Evolutionary conservation across 768 basidiomycete species (phyloP).

Genomic region (Auricularia sp.): DNA sequence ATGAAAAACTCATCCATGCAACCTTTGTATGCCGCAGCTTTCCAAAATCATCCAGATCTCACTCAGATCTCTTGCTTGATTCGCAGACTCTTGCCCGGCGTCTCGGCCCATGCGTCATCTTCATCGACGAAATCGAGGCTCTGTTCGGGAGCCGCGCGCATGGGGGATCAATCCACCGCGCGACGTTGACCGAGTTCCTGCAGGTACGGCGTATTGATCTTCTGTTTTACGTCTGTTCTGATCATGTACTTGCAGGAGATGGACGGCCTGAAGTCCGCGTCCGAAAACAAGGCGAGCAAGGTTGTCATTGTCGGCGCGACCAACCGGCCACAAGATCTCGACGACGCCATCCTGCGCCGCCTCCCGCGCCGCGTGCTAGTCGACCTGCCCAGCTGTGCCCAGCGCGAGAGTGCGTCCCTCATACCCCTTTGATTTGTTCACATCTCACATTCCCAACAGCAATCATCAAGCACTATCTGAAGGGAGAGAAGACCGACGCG

Average conservation of each 20-base stretch:
- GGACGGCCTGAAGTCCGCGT: constrained; percentile 18
- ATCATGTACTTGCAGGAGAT: constrained; percentile 14
- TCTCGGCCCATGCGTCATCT: not conserved
- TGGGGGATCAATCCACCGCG: not conserved
- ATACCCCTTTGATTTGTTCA: not conserved
- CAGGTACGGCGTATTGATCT: not conserved
- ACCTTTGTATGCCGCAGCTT: not conserved
- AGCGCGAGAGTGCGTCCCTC: constrained; percentile 17
- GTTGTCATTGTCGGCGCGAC: constrained; percentile 25
- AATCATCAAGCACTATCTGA: not conserved
- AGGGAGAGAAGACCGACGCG: not conserved
- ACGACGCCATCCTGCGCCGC: constrained; percentile 24
- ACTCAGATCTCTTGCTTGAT: not conserved
- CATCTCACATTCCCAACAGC: not conserved
- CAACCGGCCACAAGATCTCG: constrained; percentile 17
- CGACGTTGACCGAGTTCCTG: not conserved
- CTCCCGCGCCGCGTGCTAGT: constrained; percentile 23
- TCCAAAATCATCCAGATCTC: too few species aligned
- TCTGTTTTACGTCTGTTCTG: not conserved
- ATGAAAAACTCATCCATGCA: not conserved
- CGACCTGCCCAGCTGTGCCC: constrained; percentile 21
- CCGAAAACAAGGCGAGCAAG: constrained; percentile 18
- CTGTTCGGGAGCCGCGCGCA: not conserved
- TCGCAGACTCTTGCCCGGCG: not conserved
- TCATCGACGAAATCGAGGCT: not conserved